Evolutionary conservation across 2,329 filamentous ascomycete species (phyloP).

Genomic region (Fusarium paranaense): DNA sequence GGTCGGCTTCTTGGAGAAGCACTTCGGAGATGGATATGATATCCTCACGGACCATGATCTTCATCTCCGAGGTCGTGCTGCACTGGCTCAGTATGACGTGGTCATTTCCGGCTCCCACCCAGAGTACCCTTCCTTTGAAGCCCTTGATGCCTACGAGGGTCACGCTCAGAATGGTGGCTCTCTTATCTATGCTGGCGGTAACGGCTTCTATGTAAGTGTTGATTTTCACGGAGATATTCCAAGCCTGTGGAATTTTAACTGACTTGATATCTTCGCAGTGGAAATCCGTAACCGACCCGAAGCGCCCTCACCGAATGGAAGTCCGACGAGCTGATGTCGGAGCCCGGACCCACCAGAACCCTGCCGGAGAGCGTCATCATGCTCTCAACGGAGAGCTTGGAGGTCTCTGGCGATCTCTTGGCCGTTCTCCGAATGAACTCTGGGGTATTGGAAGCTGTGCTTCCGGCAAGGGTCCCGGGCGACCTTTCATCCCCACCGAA

Average conservation of each 20-base stretch:
- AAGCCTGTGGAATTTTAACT: not conserved
- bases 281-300: not conserved
- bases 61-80: not conserved
- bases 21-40: not conserved
- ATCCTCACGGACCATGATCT: not conserved
- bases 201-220: not conserved
- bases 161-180: not conserved
- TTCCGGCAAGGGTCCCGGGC: not conserved
- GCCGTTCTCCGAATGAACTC: not conserved
- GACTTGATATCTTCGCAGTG: not conserved
- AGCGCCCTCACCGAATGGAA: not conserved
- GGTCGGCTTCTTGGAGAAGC: not conserved
- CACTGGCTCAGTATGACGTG: not conserved
- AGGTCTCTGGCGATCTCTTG: not conserved
- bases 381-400: not conserved
- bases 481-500: not conserved
- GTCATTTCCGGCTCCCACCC: constrained; percentile 8
- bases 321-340: not conserved
- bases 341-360: not conserved
- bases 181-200: not conserved
- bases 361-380: not conserved
- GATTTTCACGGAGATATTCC: rapidly evolving
- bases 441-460: not conserved
- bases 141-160: not conserved
- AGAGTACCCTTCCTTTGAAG: constrained; percentile 7